Evolutionary conservation across 2,329 filamentous ascomycete species (phyloP).

Genomic region (Calonectria hongkongensis): DNA sequence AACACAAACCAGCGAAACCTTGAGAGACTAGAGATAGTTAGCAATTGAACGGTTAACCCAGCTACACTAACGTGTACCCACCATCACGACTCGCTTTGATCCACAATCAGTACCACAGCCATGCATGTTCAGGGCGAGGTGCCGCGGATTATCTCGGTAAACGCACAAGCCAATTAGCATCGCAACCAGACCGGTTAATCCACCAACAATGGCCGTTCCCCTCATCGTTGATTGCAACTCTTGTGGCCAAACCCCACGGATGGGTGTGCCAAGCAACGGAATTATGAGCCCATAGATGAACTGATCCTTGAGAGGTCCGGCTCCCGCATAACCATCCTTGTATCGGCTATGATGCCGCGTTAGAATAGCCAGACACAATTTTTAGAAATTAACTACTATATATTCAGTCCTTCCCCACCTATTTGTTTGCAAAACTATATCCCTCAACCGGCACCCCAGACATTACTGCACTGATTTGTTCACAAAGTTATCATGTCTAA

Average conservation of each 20-base stretch:
- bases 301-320: neutral
- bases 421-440: neutral
- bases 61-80: neutral
- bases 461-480: neutral
- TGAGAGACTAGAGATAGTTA: neutral
- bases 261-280: too few species aligned
- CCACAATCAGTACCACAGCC: neutral
- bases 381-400: neutral
- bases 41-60: neutral
- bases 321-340: too few species aligned
- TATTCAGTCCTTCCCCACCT: neutral
- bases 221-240: neutral
- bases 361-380: neutral
- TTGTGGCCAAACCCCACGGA: neutral
- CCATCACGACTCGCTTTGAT: neutral
- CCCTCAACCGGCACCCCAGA: neutral
- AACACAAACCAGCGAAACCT: neutral
- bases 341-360: too few species aligned
- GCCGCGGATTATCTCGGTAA: neutral
- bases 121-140: neutral
- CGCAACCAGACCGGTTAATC: neutral
- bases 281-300: neutral
- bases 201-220: neutral
- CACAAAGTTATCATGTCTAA: neutral
- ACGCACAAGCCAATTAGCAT: constrained; percentile 10